Evolutionary conservation across 2,329 filamentous ascomycete genomes (phyloP), one percentile per base, ranked within the genome.

Genomic region (Alternaria metachromatica): DNA sequence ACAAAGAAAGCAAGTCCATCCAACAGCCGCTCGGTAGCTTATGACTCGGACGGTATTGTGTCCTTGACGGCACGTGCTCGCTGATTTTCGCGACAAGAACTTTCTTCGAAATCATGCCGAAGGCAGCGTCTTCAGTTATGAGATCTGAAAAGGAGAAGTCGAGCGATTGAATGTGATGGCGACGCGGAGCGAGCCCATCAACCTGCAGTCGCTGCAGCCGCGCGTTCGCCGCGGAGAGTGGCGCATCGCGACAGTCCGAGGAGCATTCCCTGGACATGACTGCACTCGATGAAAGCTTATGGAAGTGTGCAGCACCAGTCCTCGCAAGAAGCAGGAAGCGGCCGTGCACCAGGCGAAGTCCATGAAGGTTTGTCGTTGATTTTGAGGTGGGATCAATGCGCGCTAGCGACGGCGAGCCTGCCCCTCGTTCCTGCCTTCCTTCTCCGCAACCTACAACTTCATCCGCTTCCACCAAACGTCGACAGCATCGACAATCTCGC

Each of bases 381-480:
- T 49, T 61, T 51, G 58, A 50, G n/a, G 51, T 56, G 44, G 26
- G 44, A 55, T 56, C 58, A 44, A 56, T 61, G 33, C 58, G 28
- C 58, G 51, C 51, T 61, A 61, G 21, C 51, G 26, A 60, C 41
- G 21, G 55, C 45, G 43, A 23, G 13, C 18, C 23, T 41, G 28
- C 44, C 44, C 44, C 30, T 49, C 30, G 43, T 15, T 28, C 25
- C 45, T 41, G 12, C 56, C 33, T 9, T 26, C 25, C n/a, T 50
- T 33, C 13, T 25, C 33, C 41, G 18, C 33, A 11, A 33, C 48
- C 15, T 10, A 6, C 33, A 23, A 37, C 49, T 21, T 13, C 49
- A 23, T 37, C 28, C 28, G 49, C 28, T 20, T 33, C 49, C 8
- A 37, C 18, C 21, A 5, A 21, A 50, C 20, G 6, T 50, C 44